Evolutionary conservation across 176 grass and related monocot species (phyloP).

Genomic region (Musa schizocarpa): DNA sequence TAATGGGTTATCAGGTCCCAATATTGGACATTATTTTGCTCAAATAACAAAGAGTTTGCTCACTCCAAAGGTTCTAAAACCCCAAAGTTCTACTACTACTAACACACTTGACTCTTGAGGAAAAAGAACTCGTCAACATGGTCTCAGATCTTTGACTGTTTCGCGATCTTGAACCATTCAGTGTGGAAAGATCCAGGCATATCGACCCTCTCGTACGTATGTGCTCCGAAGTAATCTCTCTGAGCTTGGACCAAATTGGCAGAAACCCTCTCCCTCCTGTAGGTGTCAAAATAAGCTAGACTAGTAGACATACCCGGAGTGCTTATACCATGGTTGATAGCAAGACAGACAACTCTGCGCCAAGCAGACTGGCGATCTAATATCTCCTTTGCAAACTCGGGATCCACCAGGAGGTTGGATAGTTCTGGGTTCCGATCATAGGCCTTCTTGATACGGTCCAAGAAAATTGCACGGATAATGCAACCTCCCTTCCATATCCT

Average conservation of each 20-base stretch:
- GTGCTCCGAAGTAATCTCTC: slow-evolving; percentile 12
- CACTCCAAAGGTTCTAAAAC: background rate
- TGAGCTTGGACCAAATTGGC: slow-evolving; percentile 18
- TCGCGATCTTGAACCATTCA: slow-evolving; percentile 17
- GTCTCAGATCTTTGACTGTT: slow-evolving; percentile 7
- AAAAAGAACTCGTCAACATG: background rate
- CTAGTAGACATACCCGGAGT: slow-evolving; percentile 15
- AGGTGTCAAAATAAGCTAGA: slow-evolving; percentile 18
- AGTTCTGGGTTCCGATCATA: slow-evolving; percentile 8
- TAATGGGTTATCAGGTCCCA: background rate
- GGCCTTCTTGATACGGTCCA: slow-evolving; percentile 14
- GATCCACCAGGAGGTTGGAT: slow-evolving; percentile 4
- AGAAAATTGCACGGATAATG: slow-evolving; percentile 16
- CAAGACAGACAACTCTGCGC: slow-evolving; percentile 8
- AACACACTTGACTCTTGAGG: background rate
- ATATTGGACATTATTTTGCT: background rate
- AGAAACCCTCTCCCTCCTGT: slow-evolving; percentile 11
- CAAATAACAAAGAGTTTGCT: too few species aligned
- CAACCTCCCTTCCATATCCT: slow-evolving; percentile 15
- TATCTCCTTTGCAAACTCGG: slow-evolving; percentile 14
- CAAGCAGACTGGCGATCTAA: slow-evolving; percentile 11
- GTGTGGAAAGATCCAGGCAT: slow-evolving; percentile 11
- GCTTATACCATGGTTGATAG: slow-evolving; percentile 8
- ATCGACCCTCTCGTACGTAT: slow-evolving; percentile 10
- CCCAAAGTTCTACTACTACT: background rate